Percentiles rank a stretch among this genome's conserved stretches.
Conservation (phyloP, 2,329 filamentous ascomycete species). For the Talaromyces sp. region DNA sequence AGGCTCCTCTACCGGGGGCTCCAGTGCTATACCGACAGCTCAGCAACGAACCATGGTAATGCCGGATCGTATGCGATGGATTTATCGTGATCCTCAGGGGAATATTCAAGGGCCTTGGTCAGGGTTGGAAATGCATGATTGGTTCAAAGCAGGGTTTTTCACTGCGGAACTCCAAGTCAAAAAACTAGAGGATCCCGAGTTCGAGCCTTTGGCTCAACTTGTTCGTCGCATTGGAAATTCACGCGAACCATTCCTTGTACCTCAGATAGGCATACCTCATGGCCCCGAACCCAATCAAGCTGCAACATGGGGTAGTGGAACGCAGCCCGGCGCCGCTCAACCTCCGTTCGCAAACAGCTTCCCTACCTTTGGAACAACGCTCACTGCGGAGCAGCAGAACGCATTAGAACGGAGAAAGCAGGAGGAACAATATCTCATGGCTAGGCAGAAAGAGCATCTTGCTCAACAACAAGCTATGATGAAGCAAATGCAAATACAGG, state of each 20-base stretch:
- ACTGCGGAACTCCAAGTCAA: constrained; percentile 90
- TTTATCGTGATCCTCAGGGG: constrained; percentile 91
- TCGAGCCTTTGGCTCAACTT: constrained; percentile 89
- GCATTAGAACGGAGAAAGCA: constrained; percentile 94
- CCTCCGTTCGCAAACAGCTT: constrained; percentile 91
- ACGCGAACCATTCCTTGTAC: constrained; percentile 92
- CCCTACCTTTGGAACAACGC: constrained; percentile 89
- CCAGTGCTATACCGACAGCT: constrained; percentile 61
- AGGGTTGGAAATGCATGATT: constrained; percentile 97
- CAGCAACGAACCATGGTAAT: constrained; percentile 92
- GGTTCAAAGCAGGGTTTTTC: constrained; percentile 99
- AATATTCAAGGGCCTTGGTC: constrained; percentile 92
- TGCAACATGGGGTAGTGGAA: constrained; percentile 43
- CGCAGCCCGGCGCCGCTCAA: constrained; percentile 58
- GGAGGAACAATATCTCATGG: constrained; percentile 95
- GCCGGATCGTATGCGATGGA: constrained; percentile 98
- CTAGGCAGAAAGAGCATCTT: constrained; percentile 88
- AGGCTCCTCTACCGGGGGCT: constrained; percentile 36
- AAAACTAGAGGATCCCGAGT: constrained; percentile 87
- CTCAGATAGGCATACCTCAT: constrained; percentile 92
- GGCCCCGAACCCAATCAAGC: constrained; percentile 58
- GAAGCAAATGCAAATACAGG: constrained; percentile 64
- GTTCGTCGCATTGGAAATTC: constrained; percentile 96
- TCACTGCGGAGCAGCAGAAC: constrained; percentile 97
- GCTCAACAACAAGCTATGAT: constrained; percentile 78